A percentile compares a stretch with the other conserved stretches of the same genome.
phyloP scores from a whole-genome alignment of 73 alveolate species.

The Tetrahymena elliotti region DNA sequence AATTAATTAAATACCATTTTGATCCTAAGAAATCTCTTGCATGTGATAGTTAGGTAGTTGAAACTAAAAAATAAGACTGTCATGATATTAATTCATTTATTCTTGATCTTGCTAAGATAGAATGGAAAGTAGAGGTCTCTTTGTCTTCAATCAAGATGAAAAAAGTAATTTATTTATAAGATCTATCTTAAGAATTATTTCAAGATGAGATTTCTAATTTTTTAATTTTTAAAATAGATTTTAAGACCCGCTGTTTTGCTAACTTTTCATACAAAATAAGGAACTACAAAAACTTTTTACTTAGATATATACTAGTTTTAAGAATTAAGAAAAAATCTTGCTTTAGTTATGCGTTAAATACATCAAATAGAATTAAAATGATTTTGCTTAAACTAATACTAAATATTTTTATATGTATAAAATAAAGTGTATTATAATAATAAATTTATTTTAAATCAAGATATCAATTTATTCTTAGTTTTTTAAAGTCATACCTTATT shows the following conservation, averaged over 20 bases:
- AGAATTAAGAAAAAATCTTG: not conserved
- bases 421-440: not conserved
- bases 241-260: not conserved
- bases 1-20: not conserved
- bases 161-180: not conserved
- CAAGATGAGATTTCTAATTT: too few species aligned
- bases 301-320: not conserved
- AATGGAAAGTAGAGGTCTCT: not conserved
- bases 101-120: not conserved
- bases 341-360: not conserved
- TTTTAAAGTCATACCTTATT: too few species aligned
- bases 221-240: not conserved
- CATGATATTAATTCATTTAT: not conserved
- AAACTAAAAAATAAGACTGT: not conserved
- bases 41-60: not conserved
- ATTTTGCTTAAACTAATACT: not conserved
- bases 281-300: not conserved
- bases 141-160: not conserved
- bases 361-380: not conserved
- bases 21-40: not conserved
- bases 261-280: not conserved
- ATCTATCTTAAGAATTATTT: not conserved
- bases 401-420: too few species aligned
- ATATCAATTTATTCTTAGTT: too few species aligned
- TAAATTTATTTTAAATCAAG: too few species aligned